phyloP scores from a whole-genome alignment of 345 rosid genomes.

The Lepidium africanum region DNA sequence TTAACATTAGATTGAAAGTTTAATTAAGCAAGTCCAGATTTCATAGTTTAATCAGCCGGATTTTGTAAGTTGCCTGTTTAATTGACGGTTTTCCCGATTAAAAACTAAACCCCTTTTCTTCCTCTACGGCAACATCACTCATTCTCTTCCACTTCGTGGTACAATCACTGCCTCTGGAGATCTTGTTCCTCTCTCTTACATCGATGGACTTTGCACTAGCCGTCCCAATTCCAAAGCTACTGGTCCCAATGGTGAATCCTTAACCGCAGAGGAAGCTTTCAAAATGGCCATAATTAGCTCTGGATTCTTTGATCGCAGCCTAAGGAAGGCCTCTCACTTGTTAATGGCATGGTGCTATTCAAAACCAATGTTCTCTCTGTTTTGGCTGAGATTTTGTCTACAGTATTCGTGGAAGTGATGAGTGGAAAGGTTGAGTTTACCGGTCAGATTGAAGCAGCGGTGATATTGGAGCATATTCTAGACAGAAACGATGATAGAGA shows the following conservation, averaged over 20 bases:
- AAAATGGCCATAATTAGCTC: slow-evolving; percentile 30
- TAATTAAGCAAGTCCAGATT: too few relatives aligned
- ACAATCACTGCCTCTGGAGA: slow-evolving; percentile 72
- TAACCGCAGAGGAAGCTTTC: slow-evolving; percentile 46
- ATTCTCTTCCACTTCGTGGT: slow-evolving; percentile 68
- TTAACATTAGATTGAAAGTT: too few relatives aligned
- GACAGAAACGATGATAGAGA: too few relatives aligned
- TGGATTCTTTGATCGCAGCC: slow-evolving; percentile 66
- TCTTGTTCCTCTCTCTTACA: slow-evolving; percentile 60
- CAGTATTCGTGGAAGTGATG: slow-evolving; percentile 69
- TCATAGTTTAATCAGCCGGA: too few relatives aligned
- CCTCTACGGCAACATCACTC: slow-evolving; percentile 61
- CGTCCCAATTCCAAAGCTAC: slow-evolving; percentile 55
- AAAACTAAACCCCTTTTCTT: too few relatives aligned
- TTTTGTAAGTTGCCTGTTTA: too few relatives aligned
- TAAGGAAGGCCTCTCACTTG: slow-evolving; percentile 66
- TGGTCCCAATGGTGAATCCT: slow-evolving; percentile 43
- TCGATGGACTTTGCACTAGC: slow-evolving; percentile 55
- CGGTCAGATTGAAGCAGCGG: slow-evolving; percentile 76
- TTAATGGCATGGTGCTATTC: slow-evolving; percentile 65
- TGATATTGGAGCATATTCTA: too few relatives aligned
- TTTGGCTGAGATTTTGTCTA: slow-evolving; percentile 53
- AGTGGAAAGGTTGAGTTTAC: slow-evolving; percentile 73
- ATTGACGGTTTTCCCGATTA: too few relatives aligned
- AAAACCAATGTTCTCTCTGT: slow-evolving; percentile 46